Conservation (phyloP, 2,329 filamentous ascomycete species). For the Capronia coronata region DNA sequence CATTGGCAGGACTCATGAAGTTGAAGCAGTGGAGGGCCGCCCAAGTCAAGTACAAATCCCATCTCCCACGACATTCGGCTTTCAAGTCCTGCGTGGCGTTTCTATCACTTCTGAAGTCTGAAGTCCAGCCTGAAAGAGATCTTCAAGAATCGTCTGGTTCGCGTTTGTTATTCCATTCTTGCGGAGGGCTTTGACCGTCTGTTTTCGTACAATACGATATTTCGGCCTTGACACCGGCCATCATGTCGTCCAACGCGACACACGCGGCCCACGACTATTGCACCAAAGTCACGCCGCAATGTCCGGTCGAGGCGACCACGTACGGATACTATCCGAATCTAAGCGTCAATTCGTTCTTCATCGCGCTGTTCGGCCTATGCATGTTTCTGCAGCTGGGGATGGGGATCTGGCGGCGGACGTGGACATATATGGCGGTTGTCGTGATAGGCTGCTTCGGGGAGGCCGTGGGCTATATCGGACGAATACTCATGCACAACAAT, state of each 20-base stretch:
- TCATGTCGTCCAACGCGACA: slow-evolving; percentile 12
- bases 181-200: no score
- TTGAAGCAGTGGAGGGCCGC: no score
- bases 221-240: background rate
- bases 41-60: no score
- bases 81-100: background rate
- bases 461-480: slow-evolving; percentile 51
- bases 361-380: slow-evolving; percentile 47
- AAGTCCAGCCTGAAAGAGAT: background rate
- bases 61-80: no score
- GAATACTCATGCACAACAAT: slow-evolving; percentile 49
- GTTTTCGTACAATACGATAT: no score
- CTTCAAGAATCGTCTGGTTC: background rate
- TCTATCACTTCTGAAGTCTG: background rate
- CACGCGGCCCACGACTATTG: slow-evolving; percentile 28
- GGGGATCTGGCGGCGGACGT: slow-evolving; percentile 49
- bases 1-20: no score
- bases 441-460: slow-evolving; percentile 47
- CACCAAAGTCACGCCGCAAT: slow-evolving; percentile 34
- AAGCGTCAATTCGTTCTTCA: slow-evolving; percentile 49
- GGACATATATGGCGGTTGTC: slow-evolving; percentile 48
- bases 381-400: slow-evolving; percentile 45
- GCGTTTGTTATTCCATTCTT: no score
- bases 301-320: slow-evolving; percentile 43
- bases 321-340: slow-evolving; percentile 52